A percentile compares a stretch with the other conserved stretches of the same genome.
Conservation (phyloP, 495 filamentous ascomycete genomes). For the Haplographium delicatum region DNA sequence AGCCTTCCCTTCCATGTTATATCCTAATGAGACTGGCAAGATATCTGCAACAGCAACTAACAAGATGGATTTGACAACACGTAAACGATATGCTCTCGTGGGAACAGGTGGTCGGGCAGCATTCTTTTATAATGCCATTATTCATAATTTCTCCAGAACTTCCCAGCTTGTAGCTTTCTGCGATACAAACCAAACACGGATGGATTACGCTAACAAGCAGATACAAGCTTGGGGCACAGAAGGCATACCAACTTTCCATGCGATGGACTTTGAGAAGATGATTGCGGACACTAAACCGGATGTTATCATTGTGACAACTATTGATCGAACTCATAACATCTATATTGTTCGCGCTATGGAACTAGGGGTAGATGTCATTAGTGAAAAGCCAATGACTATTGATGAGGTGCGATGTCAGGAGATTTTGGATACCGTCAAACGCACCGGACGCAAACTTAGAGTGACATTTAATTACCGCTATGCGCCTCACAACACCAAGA, state of each 20-base stretch:
- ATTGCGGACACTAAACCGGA: slow-evolving; percentile 46
- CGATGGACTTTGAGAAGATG: slow-evolving; percentile 49
- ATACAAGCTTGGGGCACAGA: slow-evolving; percentile 32
- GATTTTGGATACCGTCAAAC: slow-evolving; percentile 40
- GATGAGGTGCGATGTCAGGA: slow-evolving; percentile 46
- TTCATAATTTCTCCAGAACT: slow-evolving; percentile 39
- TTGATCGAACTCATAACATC: slow-evolving; percentile 51
- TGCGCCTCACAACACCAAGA: slow-evolving; percentile 46
- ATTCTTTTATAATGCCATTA: slow-evolving; percentile 54
- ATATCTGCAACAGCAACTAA: no score
- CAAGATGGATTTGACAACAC: no score
- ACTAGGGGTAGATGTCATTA: slow-evolving; percentile 51
- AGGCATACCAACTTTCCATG: slow-evolving; percentile 43
- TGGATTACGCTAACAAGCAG: slow-evolving; percentile 37
- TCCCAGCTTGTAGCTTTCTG: slow-evolving; percentile 46
- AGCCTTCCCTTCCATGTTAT: no score
- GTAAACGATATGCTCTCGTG: slow-evolving; percentile 36
- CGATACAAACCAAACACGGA: slow-evolving; percentile 43
- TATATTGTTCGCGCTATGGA: slow-evolving; percentile 52
- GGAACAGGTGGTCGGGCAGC: slow-evolving; percentile 39
- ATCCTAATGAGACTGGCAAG: no score
- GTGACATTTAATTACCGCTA: slow-evolving; percentile 49
- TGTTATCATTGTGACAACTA: slow-evolving; percentile 53
- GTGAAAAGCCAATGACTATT: slow-evolving; percentile 58
- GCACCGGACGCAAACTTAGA: slow-evolving; percentile 33